Evolutionary conservation across 225 moss, liverwort and hornwort species (phyloP).

Genomic region (Neckera pumila): DNA sequence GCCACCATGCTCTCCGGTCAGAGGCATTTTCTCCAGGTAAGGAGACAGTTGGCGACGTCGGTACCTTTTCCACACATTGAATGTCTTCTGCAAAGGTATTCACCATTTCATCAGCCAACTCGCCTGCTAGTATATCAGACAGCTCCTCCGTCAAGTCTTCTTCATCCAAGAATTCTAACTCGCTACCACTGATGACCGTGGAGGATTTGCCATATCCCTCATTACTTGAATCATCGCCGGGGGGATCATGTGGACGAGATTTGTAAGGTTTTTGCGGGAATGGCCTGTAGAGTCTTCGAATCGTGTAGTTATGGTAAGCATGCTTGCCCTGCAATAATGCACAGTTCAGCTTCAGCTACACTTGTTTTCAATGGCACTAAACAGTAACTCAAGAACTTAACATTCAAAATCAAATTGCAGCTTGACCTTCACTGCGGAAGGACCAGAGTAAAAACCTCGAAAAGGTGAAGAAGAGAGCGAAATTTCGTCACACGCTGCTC

Average conservation of each 20-base stretch:
- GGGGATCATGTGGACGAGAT: slow-evolving; percentile 15
- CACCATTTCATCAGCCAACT: slow-evolving; percentile 29
- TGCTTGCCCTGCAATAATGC: slow-evolving; percentile 63
- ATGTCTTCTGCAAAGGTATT: slow-evolving; percentile 21
- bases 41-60: neutral
- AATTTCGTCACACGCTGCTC: slow-evolving; percentile 46
- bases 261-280: slow-evolving; percentile 23
- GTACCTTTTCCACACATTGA: neutral
- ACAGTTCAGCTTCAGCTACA: neutral
- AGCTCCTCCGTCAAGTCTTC: slow-evolving; percentile 34
- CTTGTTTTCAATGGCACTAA: neutral
- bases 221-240: neutral
- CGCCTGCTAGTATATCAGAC: slow-evolving; percentile 9
- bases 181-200: neutral
- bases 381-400: neutral
- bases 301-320: slow-evolving; percentile 88
- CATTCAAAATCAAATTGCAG: neutral
- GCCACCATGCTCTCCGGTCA: slow-evolving; percentile 71
- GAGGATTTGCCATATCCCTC: neutral
- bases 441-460: slow-evolving; percentile 39
- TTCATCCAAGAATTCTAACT: slow-evolving; percentile 15
- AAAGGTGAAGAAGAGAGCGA: slow-evolving; percentile 51
- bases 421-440: neutral
- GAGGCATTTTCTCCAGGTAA: neutral
- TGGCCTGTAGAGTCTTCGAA: slow-evolving; percentile 66